Conservation (phyloP, 805 yeast genomes). For the Citeromyces nyonsensis region DNA sequence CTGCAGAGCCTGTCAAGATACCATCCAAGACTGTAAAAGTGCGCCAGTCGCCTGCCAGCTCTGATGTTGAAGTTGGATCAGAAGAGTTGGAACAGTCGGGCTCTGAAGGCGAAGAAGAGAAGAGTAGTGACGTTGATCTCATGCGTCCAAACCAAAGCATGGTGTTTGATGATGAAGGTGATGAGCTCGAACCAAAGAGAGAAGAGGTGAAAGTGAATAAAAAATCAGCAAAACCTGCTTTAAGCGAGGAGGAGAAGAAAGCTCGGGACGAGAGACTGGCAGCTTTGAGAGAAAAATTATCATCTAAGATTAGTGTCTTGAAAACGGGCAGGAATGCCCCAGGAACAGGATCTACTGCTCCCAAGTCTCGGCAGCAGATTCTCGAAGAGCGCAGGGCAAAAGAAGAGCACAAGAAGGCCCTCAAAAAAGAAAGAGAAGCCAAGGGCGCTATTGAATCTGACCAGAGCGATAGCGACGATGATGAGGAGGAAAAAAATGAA, state of each 20-base stretch:
- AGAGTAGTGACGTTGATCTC: constrained; percentile 24
- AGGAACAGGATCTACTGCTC: constrained; percentile 65
- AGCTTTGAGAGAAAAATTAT: constrained; percentile 64
- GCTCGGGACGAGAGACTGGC: constrained; percentile 38
- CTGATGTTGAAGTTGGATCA: constrained; percentile 6
- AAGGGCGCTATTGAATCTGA: constrained; percentile 17
- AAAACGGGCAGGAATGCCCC: constrained; percentile 84
- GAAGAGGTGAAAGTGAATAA: constrained; percentile 3
- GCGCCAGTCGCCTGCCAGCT: too few species aligned
- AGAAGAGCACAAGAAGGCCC: constrained; percentile 18
- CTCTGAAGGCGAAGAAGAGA: constrained; percentile 8
- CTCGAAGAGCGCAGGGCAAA: constrained; percentile 46
- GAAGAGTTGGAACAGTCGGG: constrained; percentile 5
- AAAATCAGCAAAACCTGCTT: constrained; percentile 5
- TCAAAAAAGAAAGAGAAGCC: constrained; percentile 10
- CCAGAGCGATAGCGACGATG: constrained; percentile 20
- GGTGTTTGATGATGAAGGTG: constrained; percentile 64
- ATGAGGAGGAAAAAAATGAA: constrained; percentile 18
- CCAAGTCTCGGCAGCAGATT: constrained; percentile 69
- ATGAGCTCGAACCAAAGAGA: constrained; percentile 17
- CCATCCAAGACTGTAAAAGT: constrained; percentile 7
- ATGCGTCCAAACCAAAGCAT: constrained; percentile 10
- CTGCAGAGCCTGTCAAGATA: constrained; percentile 32
- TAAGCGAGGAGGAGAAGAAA: constrained; percentile 31
- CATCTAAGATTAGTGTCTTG: constrained; percentile 52